phyloP scores from a whole-genome alignment of 495 filamentous ascomycete genomes.

The Immersiella caudata region DNA sequence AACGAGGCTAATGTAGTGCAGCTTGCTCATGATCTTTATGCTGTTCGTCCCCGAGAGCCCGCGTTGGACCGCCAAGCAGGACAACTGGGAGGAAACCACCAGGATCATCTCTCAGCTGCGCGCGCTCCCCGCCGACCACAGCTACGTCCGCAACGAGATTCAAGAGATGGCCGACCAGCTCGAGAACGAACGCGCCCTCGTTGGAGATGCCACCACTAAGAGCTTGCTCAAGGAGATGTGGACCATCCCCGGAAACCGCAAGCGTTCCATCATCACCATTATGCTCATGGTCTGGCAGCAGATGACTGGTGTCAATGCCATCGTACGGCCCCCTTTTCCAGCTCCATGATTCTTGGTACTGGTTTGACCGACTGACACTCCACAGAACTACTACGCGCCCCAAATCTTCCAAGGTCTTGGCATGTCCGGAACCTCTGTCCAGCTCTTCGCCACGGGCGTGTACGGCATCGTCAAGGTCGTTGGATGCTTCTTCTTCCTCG shows the following conservation, averaged over 20 bases:
- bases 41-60: slow-evolving; percentile 39
- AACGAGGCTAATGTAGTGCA: not conserved
- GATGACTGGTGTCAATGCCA: slow-evolving; percentile 66
- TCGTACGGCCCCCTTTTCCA: slow-evolving; percentile 17
- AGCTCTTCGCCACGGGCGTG: slow-evolving; percentile 64
- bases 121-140: slow-evolving; percentile 53
- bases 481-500: slow-evolving; percentile 61
- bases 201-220: slow-evolving; percentile 60
- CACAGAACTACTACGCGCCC: slow-evolving; percentile 68
- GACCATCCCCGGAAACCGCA: slow-evolving; percentile 58
- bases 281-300: slow-evolving; percentile 73
- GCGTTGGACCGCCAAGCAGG: slow-evolving; percentile 61
- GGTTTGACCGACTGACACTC: not conserved
- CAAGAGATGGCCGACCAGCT: slow-evolving; percentile 65
- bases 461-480: slow-evolving; percentile 64
- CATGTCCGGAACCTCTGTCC: slow-evolving; percentile 52
- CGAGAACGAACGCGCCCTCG: slow-evolving; percentile 62
- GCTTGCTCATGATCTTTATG: slow-evolving; percentile 21
- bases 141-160: slow-evolving; percentile 65
- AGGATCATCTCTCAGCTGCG: slow-evolving; percentile 51
- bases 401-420: slow-evolving; percentile 68
- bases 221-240: slow-evolving; percentile 71
- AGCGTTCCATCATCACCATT: slow-evolving; percentile 39
- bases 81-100: slow-evolving; percentile 61
- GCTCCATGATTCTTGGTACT: not conserved